phyloP scores from a whole-genome alignment of 2,329 filamentous ascomycete genomes.

The Fusarium dlaminii region DNA sequence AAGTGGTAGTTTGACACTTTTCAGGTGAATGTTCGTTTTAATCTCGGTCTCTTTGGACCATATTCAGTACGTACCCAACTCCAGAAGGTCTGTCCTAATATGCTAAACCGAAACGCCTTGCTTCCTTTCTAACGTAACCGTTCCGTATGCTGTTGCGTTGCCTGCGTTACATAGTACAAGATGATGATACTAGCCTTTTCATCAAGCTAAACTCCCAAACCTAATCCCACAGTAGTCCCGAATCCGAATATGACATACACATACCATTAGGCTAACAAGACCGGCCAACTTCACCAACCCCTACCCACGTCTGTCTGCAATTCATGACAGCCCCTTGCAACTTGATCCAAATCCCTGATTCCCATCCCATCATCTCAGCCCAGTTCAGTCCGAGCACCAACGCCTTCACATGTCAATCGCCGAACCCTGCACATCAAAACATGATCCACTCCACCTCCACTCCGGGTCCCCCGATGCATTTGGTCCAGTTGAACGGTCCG shows the following conservation, averaged over 20 bases:
- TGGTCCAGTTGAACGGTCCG: slow-evolving; percentile 67
- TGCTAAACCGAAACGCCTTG: slow-evolving; percentile 31
- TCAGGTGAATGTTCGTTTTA: neutral
- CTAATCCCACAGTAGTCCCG: slow-evolving; percentile 19
- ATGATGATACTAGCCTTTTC: slow-evolving; percentile 12
- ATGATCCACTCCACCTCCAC: slow-evolving; percentile 74
- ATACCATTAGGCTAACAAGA: neutral
- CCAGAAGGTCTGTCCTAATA: neutral
- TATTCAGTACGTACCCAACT: slow-evolving; percentile 1
- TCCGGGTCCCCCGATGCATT: slow-evolving; percentile 64
- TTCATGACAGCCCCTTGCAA: slow-evolving; percentile 24
- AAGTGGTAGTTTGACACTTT: neutral
- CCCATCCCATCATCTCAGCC: slow-evolving; percentile 18
- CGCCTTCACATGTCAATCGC: slow-evolving; percentile 30
- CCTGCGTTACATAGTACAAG: slow-evolving; percentile 29
- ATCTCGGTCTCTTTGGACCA: slow-evolving; percentile 5
- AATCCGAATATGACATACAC: slow-evolving; percentile 9
- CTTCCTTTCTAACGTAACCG: slow-evolving; percentile 26
- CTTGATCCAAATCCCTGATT: slow-evolving; percentile 13
- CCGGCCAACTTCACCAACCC: slow-evolving; percentile 9
- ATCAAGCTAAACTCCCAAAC: slow-evolving; percentile 17
- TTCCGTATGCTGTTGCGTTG: slow-evolving; percentile 28
- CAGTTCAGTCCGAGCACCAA: slow-evolving; percentile 8
- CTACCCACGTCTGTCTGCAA: slow-evolving; percentile 17
- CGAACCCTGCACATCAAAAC: slow-evolving; percentile 56